phyloP scores from a whole-genome alignment of 768 basidiomycete genomes.

The Suillus tomentosus region DNA sequence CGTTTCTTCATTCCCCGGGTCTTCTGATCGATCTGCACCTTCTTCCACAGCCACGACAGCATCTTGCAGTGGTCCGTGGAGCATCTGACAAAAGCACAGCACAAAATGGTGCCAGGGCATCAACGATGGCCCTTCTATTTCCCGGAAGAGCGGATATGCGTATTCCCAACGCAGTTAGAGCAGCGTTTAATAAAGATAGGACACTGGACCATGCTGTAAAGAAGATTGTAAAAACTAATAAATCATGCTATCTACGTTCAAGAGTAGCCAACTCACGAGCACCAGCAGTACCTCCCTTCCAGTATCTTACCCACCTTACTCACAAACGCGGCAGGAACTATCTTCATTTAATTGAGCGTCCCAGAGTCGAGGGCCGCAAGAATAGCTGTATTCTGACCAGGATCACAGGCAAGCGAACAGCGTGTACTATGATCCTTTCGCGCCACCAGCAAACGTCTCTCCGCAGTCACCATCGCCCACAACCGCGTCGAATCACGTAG shows the following conservation, averaged over 20 bases:
- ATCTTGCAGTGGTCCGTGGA: conserved; percentile 26
- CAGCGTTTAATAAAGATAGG: conserved; percentile 23
- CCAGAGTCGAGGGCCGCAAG: conserved; percentile 33
- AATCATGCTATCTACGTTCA: conserved; percentile 7
- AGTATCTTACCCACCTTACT: conserved; percentile 41
- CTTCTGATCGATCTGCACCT: conserved; percentile 39
- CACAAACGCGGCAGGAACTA: conserved; percentile 27
- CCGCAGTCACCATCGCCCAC: conserved; percentile 69
- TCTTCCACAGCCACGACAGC: conserved; percentile 31
- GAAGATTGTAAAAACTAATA: conserved; percentile 48
- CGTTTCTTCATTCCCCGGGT: conserved; percentile 50
- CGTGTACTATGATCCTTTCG: conserved; percentile 29
- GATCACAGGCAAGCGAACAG: background rate
- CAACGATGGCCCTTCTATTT: conserved; percentile 54
- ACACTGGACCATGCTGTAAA: conserved; percentile 38
- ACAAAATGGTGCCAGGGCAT: conserved; percentile 53
- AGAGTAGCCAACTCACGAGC: conserved; percentile 41
- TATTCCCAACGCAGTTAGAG: conserved; percentile 33
- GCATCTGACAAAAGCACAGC: conserved; percentile 17
- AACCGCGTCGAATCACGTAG: conserved; percentile 62
- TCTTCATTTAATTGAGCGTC: conserved; percentile 21
- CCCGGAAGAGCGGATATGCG: conserved; percentile 56
- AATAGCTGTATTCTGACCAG: conserved; percentile 27
- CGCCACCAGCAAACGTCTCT: conserved; percentile 55
- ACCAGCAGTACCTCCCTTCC: conserved; percentile 53